Evolutionary conservation across 441 rosid genomes (phyloP).

Genomic region (Erodium chrysanthum): DNA sequence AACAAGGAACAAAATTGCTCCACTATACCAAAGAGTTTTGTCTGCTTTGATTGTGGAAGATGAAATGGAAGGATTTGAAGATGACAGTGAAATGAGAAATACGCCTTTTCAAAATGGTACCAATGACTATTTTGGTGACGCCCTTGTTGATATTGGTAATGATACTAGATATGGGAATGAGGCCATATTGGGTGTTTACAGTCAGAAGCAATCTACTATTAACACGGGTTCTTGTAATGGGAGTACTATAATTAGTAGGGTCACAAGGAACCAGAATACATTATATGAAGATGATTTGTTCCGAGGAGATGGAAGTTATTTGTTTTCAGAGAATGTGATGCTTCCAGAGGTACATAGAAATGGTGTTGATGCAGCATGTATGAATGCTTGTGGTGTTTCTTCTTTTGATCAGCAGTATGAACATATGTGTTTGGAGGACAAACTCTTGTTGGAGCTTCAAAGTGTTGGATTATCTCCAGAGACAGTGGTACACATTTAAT

Average conservation of each 20-base stretch:
- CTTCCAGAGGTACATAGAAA: slow-evolving; percentile 24
- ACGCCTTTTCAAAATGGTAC: slow-evolving; percentile 41
- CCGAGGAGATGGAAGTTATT: slow-evolving; percentile 48
- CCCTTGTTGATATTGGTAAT: slow-evolving; percentile 24
- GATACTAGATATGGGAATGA: slow-evolving; percentile 62
- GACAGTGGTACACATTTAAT: slow-evolving; percentile 46
- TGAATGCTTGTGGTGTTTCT: background rate
- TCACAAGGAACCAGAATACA: slow-evolving; percentile 32
- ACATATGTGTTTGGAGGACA: slow-evolving; percentile 62
- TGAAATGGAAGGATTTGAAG: slow-evolving; percentile 50
- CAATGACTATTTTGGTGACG: no score
- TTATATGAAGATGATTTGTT: slow-evolving; percentile 22
- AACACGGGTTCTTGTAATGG: slow-evolving; percentile 53
- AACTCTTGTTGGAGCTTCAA: slow-evolving; percentile 66
- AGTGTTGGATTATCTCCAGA: slow-evolving; percentile 79
- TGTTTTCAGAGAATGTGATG: slow-evolving; percentile 46
- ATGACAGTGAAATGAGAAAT: slow-evolving; percentile 45
- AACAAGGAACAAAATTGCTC: slow-evolving; percentile 47
- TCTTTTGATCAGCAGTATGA: slow-evolving; percentile 53
- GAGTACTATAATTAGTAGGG: slow-evolving; percentile 49
- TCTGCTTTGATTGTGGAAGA: slow-evolving; percentile 95
- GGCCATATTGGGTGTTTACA: slow-evolving; percentile 48
- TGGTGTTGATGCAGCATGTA: slow-evolving; percentile 24
- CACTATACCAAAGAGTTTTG: slow-evolving; percentile 77
- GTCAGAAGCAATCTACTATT: slow-evolving; percentile 42